These are phyloP conservation scores for Waltergamsia citrina DNA, from an alignment of 2,329 filamentous ascomycete genomes.

Conservation along the genomic window DNA sequence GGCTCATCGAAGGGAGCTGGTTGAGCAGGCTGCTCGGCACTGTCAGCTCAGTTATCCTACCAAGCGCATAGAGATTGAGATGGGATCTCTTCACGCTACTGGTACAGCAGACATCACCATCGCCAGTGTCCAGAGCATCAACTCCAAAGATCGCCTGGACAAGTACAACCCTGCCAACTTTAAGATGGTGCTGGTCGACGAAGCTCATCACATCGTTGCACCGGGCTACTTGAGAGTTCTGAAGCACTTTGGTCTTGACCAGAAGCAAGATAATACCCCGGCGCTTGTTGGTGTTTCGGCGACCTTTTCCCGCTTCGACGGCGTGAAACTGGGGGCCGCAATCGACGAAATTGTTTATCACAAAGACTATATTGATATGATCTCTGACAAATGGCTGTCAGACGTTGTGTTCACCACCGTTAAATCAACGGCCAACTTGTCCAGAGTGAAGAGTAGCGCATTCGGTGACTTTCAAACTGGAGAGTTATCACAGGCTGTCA, in stretches of 20 bases:
- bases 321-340: slow-evolving; percentile 68
- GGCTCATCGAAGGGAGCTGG: slow-evolving; percentile 84
- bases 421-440: slow-evolving; percentile 70
- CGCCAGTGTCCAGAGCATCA: slow-evolving; percentile 80
- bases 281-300: slow-evolving; percentile 86
- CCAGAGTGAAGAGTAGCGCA: slow-evolving; percentile 49
- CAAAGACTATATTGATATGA: slow-evolving; percentile 59
- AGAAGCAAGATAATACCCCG: slow-evolving; percentile 34
- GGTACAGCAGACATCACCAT: slow-evolving; percentile 87
- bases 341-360: slow-evolving; percentile 97
- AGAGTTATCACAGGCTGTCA: slow-evolving; percentile 75
- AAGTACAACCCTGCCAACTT: slow-evolving; percentile 76
- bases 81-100: slow-evolving; percentile 69
- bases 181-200: slow-evolving; percentile 89
- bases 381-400: slow-evolving; percentile 84
- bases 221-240: slow-evolving; percentile 67
- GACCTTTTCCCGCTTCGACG: slow-evolving; percentile 69
- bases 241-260: slow-evolving; percentile 65
- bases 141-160: slow-evolving; percentile 61
- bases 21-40: slow-evolving; percentile 86
- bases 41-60: slow-evolving; percentile 72
- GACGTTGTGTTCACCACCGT: slow-evolving; percentile 94
- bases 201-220: slow-evolving; percentile 94
- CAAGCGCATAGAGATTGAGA: slow-evolving; percentile 81
- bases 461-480: slow-evolving; percentile 69